Evolutionary conservation across 192 early-diverging fungal genomes (phyloP), one percentile per base, ranked within the genome.

Genomic region (Linnemannia hyalina): DNA sequence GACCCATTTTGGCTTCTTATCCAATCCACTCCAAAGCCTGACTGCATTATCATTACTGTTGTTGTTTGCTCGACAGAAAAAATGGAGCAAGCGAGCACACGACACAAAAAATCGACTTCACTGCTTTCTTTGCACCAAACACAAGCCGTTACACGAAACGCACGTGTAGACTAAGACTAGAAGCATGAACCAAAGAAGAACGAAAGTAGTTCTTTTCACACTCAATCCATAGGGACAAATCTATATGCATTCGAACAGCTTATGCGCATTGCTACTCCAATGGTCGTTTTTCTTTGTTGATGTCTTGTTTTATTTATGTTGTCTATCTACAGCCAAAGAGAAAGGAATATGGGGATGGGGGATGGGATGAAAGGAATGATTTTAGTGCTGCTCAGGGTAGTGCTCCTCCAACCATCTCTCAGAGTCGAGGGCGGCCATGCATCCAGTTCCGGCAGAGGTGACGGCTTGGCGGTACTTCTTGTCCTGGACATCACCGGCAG

Each of bases 401-500:
- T 94, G 92, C 76, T 95, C 96, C 89, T 95, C 96, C 78, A 99
- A 91, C 93, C 94, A 99, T 88, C 98, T 93, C 90, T 99, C 98
- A 88, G 95, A 95, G 88, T 99, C 98, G 35, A 99, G 89, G 13
- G 97, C 98, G 38, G 98, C 97, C 97, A 98, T 98, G 91, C 98
- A 99, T 69, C 98, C 98, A 46, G 95, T 95, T 49, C 98, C 97
- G 52, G 98, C 98, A 73, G 96, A 96, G 41, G 98, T 99, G 77
- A 99, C 93, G 23, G 99, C 99, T 89, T 99, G 98, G 82, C 98
- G 96, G 91, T 99, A 99, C 35, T 88, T 94, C 89, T 95, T 95
- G 88, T 99, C 99, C 85, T 98, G 96, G 74, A 99, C 98, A 93
- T 99, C 99, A 82, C 99, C 98, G 41, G 95, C 96, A 70, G 98